Conservation (phyloP, 345 rosid species). For the Excoecaria cochinchinensis region DNA sequence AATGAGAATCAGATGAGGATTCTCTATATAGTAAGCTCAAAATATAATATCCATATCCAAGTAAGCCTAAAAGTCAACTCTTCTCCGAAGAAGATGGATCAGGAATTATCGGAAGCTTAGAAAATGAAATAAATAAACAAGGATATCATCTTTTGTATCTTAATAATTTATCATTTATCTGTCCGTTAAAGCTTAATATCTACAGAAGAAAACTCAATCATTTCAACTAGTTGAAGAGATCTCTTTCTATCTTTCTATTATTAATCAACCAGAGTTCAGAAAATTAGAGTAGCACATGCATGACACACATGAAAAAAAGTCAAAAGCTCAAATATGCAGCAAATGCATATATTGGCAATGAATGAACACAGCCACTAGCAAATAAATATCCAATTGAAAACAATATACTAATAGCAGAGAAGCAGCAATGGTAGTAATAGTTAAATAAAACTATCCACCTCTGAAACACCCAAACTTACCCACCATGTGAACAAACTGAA, state of each 20-base stretch:
- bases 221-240: not conserved
- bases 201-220: not conserved
- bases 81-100: no score
- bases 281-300: slow-evolving; percentile 1
- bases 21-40: not conserved
- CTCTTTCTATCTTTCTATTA: not conserved
- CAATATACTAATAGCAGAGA: not conserved
- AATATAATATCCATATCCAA: no score
- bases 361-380: slow-evolving; percentile 20
- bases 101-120: no score
- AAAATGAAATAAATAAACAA: no score
- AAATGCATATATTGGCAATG: slow-evolving; percentile 12
- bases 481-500: slow-evolving; percentile 9
- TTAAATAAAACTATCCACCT: not conserved
- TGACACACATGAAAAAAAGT: not conserved
- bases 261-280: slow-evolving; percentile 7
- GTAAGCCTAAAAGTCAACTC: not conserved
- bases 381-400: slow-evolving; percentile 1
- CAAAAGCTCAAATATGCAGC: not conserved
- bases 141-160: no score
- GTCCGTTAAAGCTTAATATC: not conserved
- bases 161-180: not conserved
- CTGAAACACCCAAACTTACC: not conserved
- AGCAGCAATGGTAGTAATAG: not conserved
- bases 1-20: not conserved